These are phyloP conservation scores for Phytophthora europaea DNA, from an alignment of 352 stramenopile species.

Conservation along the genomic window DNA sequence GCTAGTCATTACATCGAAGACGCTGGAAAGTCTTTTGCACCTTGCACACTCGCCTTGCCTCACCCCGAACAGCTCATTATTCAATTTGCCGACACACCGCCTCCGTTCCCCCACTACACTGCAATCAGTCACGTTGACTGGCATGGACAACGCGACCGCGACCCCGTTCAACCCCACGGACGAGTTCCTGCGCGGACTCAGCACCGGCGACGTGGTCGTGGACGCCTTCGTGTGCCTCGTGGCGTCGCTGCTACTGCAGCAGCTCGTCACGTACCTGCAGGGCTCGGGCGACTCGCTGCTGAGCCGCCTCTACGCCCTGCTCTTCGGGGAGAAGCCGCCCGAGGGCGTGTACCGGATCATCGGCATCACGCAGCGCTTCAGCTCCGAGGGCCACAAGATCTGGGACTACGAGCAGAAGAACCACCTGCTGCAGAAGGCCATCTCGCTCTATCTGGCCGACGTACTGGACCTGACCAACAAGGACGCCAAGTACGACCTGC, in stretches of 20 bases:
- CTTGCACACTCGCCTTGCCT: neutral
- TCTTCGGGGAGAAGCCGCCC: conserved; percentile 30
- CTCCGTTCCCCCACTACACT: no score
- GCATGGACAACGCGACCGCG: conserved; percentile 18
- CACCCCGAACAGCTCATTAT: neutral
- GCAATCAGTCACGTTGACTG: neutral
- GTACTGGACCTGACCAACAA: conserved; percentile 50
- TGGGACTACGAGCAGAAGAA: conserved; percentile 57
- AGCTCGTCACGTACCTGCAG: conserved; percentile 38
- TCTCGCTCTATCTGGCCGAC: conserved; percentile 56
- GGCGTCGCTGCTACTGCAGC: conserved; percentile 44
- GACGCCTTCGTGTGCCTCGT: conserved; percentile 60
- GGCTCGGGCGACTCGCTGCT: conserved; percentile 31
- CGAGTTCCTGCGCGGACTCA: conserved; percentile 44
- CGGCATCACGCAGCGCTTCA: conserved; percentile 54
- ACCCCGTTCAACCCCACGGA: conserved; percentile 21
- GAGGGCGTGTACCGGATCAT: conserved; percentile 44
- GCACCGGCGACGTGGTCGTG: conserved; percentile 50
- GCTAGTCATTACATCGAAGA: conserved; percentile 2
- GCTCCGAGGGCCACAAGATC: conserved; percentile 43
- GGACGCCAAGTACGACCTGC: conserved; percentile 57
- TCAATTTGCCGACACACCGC: neutral
- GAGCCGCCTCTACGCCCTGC: conserved; percentile 10
- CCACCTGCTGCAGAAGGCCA: conserved; percentile 65
- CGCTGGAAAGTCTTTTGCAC: neutral